Evolutionary conservation across 768 basidiomycete species (phyloP).

Genomic region (Scleroderma citrinum): DNA sequence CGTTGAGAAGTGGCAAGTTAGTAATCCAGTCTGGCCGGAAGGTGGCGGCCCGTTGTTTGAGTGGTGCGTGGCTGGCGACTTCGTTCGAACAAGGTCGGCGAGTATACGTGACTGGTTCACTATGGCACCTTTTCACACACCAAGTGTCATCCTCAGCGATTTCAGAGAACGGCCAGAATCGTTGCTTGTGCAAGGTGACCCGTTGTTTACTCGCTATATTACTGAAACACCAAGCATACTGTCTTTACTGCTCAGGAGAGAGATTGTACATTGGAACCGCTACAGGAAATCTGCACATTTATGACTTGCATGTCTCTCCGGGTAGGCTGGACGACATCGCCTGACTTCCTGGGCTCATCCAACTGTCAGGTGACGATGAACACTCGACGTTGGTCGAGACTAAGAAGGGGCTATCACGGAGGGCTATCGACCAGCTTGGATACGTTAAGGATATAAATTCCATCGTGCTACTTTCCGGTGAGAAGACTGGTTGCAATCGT

Average conservation of each 20-base stretch:
- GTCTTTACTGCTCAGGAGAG: conserved; percentile 34
- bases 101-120: neutral
- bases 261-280: conserved; percentile 59
- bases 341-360: conserved; percentile 16
- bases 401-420: conserved; percentile 58
- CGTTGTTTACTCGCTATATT: neutral
- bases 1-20: too few species aligned
- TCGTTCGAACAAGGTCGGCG: neutral
- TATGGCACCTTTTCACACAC: conserved; percentile 30
- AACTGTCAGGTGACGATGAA: neutral
- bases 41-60: too few species aligned
- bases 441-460: conserved; percentile 83
- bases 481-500: conserved; percentile 10
- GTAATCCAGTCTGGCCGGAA: too few species aligned
- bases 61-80: too few species aligned
- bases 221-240: neutral
- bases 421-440: conserved; percentile 83
- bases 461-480: conserved; percentile 80
- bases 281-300: conserved; percentile 50
- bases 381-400: conserved; percentile 45
- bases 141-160: conserved; percentile 22
- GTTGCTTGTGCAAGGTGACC: conserved; percentile 25
- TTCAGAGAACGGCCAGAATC: conserved; percentile 33
- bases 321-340: conserved; percentile 25
- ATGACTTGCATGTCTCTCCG: conserved; percentile 35